phyloP scores from a whole-genome alignment of 495 filamentous ascomycete genomes.

The Amniculicola lignicola region DNA sequence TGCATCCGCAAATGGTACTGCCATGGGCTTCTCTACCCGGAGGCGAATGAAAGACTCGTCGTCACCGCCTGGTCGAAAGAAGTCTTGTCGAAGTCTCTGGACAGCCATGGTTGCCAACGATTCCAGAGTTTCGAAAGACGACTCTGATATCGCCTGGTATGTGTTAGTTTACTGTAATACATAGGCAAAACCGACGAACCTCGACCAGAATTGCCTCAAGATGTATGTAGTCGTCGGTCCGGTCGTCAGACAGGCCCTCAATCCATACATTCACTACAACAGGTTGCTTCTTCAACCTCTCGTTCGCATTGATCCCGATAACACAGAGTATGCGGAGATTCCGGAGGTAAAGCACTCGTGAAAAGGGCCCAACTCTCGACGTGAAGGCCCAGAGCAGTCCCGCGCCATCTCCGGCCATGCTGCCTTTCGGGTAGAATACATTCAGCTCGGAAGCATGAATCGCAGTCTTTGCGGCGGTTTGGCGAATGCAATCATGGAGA shows the following conservation, averaged over 20 bases:
- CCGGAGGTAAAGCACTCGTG: slow-evolving; percentile 33
- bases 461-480: slow-evolving; percentile 6
- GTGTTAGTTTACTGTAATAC: background rate
- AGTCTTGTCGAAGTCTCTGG: slow-evolving; percentile 40
- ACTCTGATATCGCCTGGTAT: slow-evolving; percentile 52
- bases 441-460: slow-evolving; percentile 19
- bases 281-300: slow-evolving; percentile 57
- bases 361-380: slow-evolving; percentile 8
- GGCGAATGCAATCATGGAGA: background rate
- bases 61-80: slow-evolving; percentile 34
- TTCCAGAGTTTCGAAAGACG: slow-evolving; percentile 63
- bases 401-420: slow-evolving; percentile 38
- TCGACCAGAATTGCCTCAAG: slow-evolving; percentile 52
- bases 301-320: slow-evolving; percentile 60
- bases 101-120: slow-evolving; percentile 52
- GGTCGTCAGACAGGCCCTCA: slow-evolving; percentile 42
- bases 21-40: slow-evolving; percentile 57
- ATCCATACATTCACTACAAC: slow-evolving; percentile 54
- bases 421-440: slow-evolving; percentile 38
- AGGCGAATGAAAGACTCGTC: slow-evolving; percentile 43
- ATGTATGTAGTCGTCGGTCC: slow-evolving; percentile 46
- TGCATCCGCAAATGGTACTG: slow-evolving; percentile 56
- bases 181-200: slow-evolving; percentile 36
- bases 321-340: slow-evolving; percentile 56
- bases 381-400: background rate